A percentile compares a stretch with the other conserved stretches of the same genome.
phyloP scores from a whole-genome alignment of 2,329 filamentous ascomycete genomes.

The Diaporthe australafricana region DNA sequence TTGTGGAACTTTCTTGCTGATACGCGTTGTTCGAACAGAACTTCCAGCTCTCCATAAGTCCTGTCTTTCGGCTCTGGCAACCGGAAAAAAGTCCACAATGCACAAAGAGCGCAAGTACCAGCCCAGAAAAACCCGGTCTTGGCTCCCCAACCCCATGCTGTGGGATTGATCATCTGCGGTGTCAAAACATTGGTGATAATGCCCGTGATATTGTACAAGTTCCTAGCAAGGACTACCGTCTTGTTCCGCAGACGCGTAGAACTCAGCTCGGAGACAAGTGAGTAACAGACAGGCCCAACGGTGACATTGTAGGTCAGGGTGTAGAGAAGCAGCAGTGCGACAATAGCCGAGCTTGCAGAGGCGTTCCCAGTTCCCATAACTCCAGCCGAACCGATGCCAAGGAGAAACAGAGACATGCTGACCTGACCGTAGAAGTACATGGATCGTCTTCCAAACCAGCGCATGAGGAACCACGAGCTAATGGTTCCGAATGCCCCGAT shows the following conservation, averaged over 20 bases:
- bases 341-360: slow-evolving; percentile 54
- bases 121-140: slow-evolving; percentile 60
- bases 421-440: slow-evolving; percentile 59
- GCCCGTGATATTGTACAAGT: slow-evolving; percentile 60
- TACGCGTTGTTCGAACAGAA: slow-evolving; percentile 61
- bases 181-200: slow-evolving; percentile 60
- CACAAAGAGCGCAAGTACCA: slow-evolving; percentile 56
- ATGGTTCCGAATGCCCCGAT: slow-evolving; percentile 64
- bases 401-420: slow-evolving; percentile 53
- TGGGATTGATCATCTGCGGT: slow-evolving; percentile 60
- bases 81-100: slow-evolving; percentile 63
- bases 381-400: slow-evolving; percentile 13
- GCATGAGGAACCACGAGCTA: slow-evolving; percentile 63
- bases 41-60: slow-evolving; percentile 66
- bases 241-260: slow-evolving; percentile 58
- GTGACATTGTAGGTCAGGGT: slow-evolving; percentile 58
- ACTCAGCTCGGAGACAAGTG: slow-evolving; percentile 57
- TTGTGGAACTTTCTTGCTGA: slow-evolving; percentile 55
- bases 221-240: slow-evolving; percentile 57
- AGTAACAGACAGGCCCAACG: slow-evolving; percentile 58
- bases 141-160: slow-evolving; percentile 60
- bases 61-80: slow-evolving; percentile 66
- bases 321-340: slow-evolving; percentile 58
- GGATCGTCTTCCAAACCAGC: slow-evolving; percentile 59
- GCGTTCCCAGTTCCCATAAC: slow-evolving; percentile 35